Evolutionary conservation across 1,139 yeast species (phyloP).

Genomic region (Yamadazyma songkhlaensis): DNA sequence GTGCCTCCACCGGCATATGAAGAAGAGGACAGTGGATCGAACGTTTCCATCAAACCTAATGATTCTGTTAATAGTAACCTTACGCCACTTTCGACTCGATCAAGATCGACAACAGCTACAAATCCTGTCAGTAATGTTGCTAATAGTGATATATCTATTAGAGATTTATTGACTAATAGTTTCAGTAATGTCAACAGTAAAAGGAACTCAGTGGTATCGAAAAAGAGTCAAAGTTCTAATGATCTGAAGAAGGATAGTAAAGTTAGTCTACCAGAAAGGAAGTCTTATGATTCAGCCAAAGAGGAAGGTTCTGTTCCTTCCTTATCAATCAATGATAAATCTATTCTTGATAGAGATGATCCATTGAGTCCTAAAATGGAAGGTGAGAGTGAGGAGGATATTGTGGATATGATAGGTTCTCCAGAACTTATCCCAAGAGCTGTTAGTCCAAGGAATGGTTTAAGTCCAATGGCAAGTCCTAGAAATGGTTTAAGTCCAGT

Average conservation of each 20-base stretch:
- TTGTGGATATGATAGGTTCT: constrained; percentile 16
- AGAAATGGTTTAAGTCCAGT: constrained; percentile 10
- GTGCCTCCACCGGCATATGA: constrained; percentile 37
- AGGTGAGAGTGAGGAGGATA: constrained; percentile 17
- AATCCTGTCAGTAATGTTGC: constrained; percentile 2
- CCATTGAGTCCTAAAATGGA: constrained; percentile 6
- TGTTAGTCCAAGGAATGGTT: constrained; percentile 12
- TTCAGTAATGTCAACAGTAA: constrained; percentile 9
- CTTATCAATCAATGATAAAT: constrained; percentile 1
- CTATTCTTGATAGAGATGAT: constrained; percentile 2
- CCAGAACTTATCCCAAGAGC: constrained; percentile 15
- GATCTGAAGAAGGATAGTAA: constrained; percentile 9
- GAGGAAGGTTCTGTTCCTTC: constrained; percentile 2
- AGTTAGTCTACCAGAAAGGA: constrained; percentile 1
- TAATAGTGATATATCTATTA: constrained; percentile 18
- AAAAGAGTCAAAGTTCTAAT: constrained; percentile 14
- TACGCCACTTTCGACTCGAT: constrained; percentile 8
- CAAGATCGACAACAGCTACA: constrained; percentile 6
- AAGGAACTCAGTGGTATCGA: constrained; percentile 12
- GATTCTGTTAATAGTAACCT: constrained; percentile 6
- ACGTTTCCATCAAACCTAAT: constrained; percentile 1
- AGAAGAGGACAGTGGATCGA: constrained; percentile 16
- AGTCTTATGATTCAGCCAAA: background rate
- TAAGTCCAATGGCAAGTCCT: constrained; percentile 6
- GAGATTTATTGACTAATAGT: constrained; percentile 20